Evolutionary conservation across 202 grass and related monocot species (phyloP).

Genomic region (Musa balbisiana): DNA sequence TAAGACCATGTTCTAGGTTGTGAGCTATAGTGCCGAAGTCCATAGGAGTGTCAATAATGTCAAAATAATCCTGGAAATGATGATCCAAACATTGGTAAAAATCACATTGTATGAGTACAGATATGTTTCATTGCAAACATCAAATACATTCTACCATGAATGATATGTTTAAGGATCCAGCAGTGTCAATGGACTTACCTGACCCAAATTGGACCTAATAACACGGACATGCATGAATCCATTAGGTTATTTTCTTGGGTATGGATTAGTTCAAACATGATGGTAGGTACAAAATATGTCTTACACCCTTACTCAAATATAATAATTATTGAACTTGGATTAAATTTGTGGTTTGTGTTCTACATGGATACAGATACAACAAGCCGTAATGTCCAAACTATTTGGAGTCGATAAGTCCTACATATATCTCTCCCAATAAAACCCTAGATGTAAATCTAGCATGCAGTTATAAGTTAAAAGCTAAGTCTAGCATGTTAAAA

Average conservation of each 20-base stretch:
- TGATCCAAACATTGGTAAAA: not conserved
- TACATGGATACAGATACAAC: too few species aligned
- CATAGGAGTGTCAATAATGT: conserved; percentile 95
- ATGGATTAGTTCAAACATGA: too few species aligned
- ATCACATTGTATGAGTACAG: too few species aligned
- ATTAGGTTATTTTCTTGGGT: too few species aligned
- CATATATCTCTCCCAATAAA: too few species aligned
- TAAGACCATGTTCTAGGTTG: conserved; percentile 57
- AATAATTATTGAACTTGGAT: too few species aligned
- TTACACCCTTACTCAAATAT: too few species aligned
- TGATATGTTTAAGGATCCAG: not conserved
- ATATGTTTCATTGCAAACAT: not conserved
- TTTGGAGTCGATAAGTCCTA: too few species aligned
- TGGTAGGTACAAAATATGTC: too few species aligned
- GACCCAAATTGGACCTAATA: not conserved
- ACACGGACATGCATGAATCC: not conserved
- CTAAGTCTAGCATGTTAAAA: not conserved
- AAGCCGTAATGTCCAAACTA: too few species aligned
- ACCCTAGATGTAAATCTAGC: not conserved
- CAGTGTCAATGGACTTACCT: not conserved
- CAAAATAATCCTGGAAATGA: conserved; percentile 80
- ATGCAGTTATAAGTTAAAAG: not conserved
- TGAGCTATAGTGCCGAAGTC: conserved; percentile 96
- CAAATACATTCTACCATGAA: not conserved
- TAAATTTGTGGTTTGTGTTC: too few species aligned